Evolutionary conservation across 164 flowering plant species (phyloP), one percentile per base, ranked within the genome.

Genomic region (Liquidambar formosana): DNA sequence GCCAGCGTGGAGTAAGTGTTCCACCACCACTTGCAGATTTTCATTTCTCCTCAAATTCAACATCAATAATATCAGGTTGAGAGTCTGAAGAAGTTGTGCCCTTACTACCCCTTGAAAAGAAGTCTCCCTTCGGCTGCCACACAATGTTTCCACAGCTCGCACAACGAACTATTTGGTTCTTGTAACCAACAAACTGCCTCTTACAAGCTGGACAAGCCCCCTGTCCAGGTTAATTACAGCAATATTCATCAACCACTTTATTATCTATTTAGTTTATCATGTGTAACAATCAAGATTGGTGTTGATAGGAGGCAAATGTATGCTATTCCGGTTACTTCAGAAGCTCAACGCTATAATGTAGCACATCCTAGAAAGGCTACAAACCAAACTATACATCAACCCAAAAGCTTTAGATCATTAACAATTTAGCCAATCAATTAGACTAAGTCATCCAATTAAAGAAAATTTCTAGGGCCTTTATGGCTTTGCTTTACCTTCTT

Each of bases 141-240:
- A 94, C 99, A 28, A 79, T 84, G 77, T 87, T 92, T 26, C 95
- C 89, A 78, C 99, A 94, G 68, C 89, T 74, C 1, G 79, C 49
- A 68, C 99, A 94, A 9, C 81, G 82, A 62, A 90, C 77, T 8
- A 86, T 75, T 80, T 87, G 96, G 71, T 72, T 89, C 69, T 82
- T 83, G 72, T 76, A 74, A 21, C 97, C 99, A 64, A 77, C 70
- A 72, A 94, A 94, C 72, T 75, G 83, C 76, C 77, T 80, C 76
- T 78, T 87, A 76, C 99, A 94, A 67, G 97, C 87, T 52, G 97
- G 98, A 71, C 99, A 94, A 22, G 80, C 76, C 10, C 99, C 99
- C 99, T 92, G 88, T 66, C 46, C 69, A 68, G 51, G 45, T 58
- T 26, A 23, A 56, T 19, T 22, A 18, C 49, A 22, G 45, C 27